A percentile compares a stretch with the other conserved stretches of the same genome.
phyloP scores from a whole-genome alignment of 1,284 basidiomycete genomes.

The Ustilago vetiveriae region DNA sequence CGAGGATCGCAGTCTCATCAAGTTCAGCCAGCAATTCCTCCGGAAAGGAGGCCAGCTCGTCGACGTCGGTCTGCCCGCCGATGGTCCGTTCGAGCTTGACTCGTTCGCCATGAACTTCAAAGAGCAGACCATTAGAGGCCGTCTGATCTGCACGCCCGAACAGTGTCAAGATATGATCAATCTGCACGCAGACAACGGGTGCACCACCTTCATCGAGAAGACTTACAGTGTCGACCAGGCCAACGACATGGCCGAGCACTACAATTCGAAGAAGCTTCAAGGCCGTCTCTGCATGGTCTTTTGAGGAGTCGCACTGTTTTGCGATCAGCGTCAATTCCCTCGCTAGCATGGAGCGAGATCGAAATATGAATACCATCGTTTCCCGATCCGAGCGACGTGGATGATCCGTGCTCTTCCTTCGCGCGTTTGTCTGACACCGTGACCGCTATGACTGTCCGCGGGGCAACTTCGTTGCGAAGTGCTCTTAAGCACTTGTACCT shows the following conservation, averaged over 20 bases:
- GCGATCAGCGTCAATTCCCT: too few species aligned
- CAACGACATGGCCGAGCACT: slow-evolving; percentile 54
- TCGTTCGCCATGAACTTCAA: slow-evolving; percentile 59
- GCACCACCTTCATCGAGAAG: slow-evolving; percentile 55
- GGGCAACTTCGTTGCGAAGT: too few species aligned
- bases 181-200: slow-evolving; percentile 47
- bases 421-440: too few species aligned
- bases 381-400: too few species aligned
- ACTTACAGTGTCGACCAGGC: slow-evolving; percentile 57
- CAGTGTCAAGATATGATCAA: slow-evolving; percentile 59
- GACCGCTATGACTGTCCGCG: too few species aligned
- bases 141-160: slow-evolving; percentile 58
- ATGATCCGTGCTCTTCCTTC: too few species aligned
- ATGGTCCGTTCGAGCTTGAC: slow-evolving; percentile 54
- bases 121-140: slow-evolving; percentile 58
- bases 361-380: too few species aligned
- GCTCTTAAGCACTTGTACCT: too few species aligned
- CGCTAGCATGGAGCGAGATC: too few species aligned
- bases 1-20: slow-evolving; percentile 48
- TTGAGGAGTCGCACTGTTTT: neutral
- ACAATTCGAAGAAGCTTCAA: slow-evolving; percentile 45
- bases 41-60: slow-evolving; percentile 54
- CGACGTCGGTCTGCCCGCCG: slow-evolving; percentile 57
- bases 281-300: slow-evolving; percentile 57
- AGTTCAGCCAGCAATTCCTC: slow-evolving; percentile 54